Conservation (phyloP, 805 yeast genomes). For the Naumovozyma castellii region DNA sequence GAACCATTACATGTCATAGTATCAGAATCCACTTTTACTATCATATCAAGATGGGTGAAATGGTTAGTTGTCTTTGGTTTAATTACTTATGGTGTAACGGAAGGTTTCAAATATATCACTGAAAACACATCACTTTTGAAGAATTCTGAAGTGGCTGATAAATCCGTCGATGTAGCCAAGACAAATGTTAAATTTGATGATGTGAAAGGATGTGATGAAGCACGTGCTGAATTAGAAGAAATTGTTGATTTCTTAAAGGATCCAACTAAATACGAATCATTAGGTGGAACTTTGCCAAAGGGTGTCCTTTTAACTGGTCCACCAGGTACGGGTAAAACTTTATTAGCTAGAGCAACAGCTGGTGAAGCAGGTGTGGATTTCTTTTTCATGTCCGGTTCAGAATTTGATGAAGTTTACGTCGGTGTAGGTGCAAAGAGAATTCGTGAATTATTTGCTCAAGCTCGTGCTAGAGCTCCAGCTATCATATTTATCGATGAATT, state of each 20-base stretch:
- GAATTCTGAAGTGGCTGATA: constrained; percentile 60
- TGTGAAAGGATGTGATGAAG: constrained; percentile 97
- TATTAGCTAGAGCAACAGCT: constrained; percentile 94
- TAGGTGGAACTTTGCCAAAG: constrained; percentile 95
- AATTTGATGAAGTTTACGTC: constrained; percentile 93
- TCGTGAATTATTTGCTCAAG: constrained; percentile 86
- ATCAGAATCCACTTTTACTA: constrained; percentile 70
- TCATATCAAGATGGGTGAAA: constrained; percentile 77
- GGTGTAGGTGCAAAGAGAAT: constrained; percentile 99
- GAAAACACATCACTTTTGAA: constrained; percentile 67
- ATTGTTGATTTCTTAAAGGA: constrained; percentile 96
- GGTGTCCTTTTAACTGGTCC: constrained; percentile 97
- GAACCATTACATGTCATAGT: constrained; percentile 94
- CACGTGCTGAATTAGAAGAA: constrained; percentile 93
- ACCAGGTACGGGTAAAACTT: constrained; percentile 97
- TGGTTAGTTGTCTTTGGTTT: constrained; percentile 80
- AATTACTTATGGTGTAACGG: constrained; percentile 70
- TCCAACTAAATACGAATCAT: constrained; percentile 89
- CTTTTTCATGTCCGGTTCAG: constrained; percentile 97
- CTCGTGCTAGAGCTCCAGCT: constrained; percentile 92
- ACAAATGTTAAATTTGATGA: constrained; percentile 84
- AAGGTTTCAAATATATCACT: constrained; percentile 65
- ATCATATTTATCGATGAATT: constrained; percentile 94
- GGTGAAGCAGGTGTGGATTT: constrained; percentile 99
- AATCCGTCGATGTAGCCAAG: constrained; percentile 72